phyloP scores from a whole-genome alignment of 1,284 basidiomycete genomes.

The Stygiomarasmius scandens region DNA sequence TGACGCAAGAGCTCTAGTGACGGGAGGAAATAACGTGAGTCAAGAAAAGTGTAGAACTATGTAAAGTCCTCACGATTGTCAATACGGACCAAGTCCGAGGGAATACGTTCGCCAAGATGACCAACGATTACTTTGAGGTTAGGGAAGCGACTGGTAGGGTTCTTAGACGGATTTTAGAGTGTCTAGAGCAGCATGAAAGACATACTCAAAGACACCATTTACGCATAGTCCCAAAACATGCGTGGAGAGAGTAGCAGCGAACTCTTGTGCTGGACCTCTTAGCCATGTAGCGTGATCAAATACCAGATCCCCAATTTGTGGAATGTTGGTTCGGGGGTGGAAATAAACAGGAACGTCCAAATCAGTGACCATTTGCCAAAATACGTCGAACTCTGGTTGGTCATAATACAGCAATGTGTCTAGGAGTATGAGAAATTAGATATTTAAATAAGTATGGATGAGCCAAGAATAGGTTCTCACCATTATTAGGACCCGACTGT shows the following conservation, averaged over 20 bases:
- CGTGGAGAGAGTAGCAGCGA: constrained; percentile 39
- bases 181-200: neutral
- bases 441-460: too few relatives aligned
- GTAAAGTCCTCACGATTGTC: constrained; percentile 37
- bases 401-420: constrained; percentile 45
- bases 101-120: constrained; percentile 44
- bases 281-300: constrained; percentile 37
- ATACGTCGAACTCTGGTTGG: constrained; percentile 45
- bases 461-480: too few relatives aligned
- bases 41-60: neutral
- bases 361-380: constrained; percentile 45
- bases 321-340: constrained; percentile 39
- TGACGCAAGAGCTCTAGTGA: constrained; percentile 30
- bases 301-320: constrained; percentile 26
- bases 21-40: neutral
- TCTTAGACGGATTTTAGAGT: too few relatives aligned
- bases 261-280: constrained; percentile 38
- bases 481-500: constrained; percentile 35
- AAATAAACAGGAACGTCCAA: constrained; percentile 47
- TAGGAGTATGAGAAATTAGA: constrained; percentile 14
- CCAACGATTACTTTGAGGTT: constrained; percentile 42
- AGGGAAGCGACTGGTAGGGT: constrained; percentile 38
- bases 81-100: constrained; percentile 43
- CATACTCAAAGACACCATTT: constrained; percentile 43
- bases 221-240: constrained; percentile 43